phyloP scores from a whole-genome alignment of 176 grass and related monocot species.

The Musa beccarii region DNA sequence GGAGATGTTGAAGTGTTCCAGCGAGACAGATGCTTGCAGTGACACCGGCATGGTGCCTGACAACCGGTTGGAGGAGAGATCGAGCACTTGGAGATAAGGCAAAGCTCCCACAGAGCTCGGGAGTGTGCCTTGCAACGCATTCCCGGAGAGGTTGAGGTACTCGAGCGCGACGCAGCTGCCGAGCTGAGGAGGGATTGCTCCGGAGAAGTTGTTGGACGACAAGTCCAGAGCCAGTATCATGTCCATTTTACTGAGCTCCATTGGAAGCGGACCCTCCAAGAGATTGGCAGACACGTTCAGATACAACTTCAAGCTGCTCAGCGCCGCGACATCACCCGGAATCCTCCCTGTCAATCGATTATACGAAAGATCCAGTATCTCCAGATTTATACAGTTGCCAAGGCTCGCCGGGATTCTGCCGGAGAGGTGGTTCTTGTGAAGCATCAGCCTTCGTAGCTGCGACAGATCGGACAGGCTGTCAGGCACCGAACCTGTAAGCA shows the following conservation, averaged over 20 bases:
- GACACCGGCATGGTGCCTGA: slow-evolving; percentile 36
- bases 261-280: slow-evolving; percentile 54
- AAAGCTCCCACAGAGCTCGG: slow-evolving; percentile 40
- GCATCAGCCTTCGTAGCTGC: slow-evolving; percentile 33
- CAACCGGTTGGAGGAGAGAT: slow-evolving; percentile 61
- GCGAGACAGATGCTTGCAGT: slow-evolving; percentile 29
- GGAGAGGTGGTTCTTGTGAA: slow-evolving; percentile 35
- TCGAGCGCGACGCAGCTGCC: slow-evolving; percentile 60
- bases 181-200: slow-evolving; percentile 55
- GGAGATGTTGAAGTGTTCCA: slow-evolving; percentile 45
- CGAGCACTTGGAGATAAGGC: slow-evolving; percentile 65
- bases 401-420: slow-evolving; percentile 34
- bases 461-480: slow-evolving; percentile 30
- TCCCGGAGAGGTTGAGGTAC: slow-evolving; percentile 67
- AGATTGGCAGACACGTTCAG: slow-evolving; percentile 62
- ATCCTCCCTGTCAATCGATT: slow-evolving; percentile 52
- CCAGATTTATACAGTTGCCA: slow-evolving; percentile 41
- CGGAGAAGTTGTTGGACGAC: slow-evolving; percentile 62
- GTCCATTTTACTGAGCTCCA: slow-evolving; percentile 57
- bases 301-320: slow-evolving; percentile 42
- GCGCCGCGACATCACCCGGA: slow-evolving; percentile 38
- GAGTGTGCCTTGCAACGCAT: slow-evolving; percentile 33
- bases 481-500: slow-evolving; percentile 32
- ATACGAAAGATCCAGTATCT: slow-evolving; percentile 66
- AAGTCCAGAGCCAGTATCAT: slow-evolving; percentile 72